phyloP scores from a whole-genome alignment of 768 basidiomycete species.

The Saitozyma sp. region DNA sequence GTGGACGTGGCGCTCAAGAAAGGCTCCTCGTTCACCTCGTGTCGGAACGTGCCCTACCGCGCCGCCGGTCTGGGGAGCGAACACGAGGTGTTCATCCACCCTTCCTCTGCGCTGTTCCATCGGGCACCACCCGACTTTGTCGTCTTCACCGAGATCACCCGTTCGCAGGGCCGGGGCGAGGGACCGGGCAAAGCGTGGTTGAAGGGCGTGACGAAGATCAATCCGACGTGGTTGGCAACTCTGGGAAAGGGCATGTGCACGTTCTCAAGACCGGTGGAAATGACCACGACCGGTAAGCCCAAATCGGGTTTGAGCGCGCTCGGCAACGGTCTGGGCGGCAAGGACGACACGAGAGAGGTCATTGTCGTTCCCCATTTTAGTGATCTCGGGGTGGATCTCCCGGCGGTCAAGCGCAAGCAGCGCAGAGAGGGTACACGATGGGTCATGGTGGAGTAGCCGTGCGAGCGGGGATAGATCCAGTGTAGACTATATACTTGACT shows the following conservation, averaged over 20 bases:
- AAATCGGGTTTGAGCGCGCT: slow-evolving; percentile 42
- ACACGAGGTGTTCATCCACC: slow-evolving; percentile 88
- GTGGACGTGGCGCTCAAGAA: slow-evolving; percentile 73
- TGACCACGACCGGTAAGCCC: slow-evolving; percentile 18
- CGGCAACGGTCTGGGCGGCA: slow-evolving; percentile 43
- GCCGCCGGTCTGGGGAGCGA: slow-evolving; percentile 65
- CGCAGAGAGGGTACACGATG: slow-evolving; percentile 52
- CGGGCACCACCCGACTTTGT: slow-evolving; percentile 78
- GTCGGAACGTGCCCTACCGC: slow-evolving; percentile 77
- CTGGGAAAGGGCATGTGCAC: slow-evolving; percentile 81
- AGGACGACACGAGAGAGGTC: slow-evolving; percentile 55
- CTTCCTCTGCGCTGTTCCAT: slow-evolving; percentile 74
- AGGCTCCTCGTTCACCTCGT: slow-evolving; percentile 67
- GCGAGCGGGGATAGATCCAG: not conserved
- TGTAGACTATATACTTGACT: not conserved
- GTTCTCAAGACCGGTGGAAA: slow-evolving; percentile 81
- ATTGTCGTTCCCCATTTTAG: slow-evolving; percentile 84
- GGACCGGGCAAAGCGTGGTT: slow-evolving; percentile 70
- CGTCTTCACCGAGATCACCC: slow-evolving; percentile 77
- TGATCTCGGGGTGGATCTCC: slow-evolving; percentile 81
- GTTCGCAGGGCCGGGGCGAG: slow-evolving; percentile 58
- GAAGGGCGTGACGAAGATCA: slow-evolving; percentile 76
- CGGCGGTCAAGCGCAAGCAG: slow-evolving; percentile 62
- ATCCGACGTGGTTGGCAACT: slow-evolving; percentile 80
- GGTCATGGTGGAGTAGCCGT: slow-evolving; percentile 41